Conservation (phyloP, 306 rosid species). For the Rosa rugosa region DNA sequence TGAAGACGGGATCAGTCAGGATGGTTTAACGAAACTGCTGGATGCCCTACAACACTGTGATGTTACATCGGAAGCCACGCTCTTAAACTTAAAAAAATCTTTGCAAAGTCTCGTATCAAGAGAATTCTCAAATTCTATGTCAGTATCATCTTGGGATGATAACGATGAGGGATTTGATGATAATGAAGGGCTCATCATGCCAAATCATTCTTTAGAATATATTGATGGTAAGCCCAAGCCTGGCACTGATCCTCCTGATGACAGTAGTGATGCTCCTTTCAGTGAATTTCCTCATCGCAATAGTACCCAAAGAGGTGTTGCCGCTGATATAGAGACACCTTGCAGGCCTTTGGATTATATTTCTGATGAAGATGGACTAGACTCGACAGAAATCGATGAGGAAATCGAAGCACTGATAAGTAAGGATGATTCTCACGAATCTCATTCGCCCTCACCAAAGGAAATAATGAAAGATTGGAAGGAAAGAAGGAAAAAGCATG, state of each 20-base stretch:
- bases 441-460: conserved; percentile 45
- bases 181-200: conserved; percentile 17
- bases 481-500: conserved; percentile 56
- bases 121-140: conserved; percentile 33
- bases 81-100: conserved; percentile 59
- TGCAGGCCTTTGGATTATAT: conserved; percentile 23
- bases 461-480: conserved; percentile 78
- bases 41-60: conserved; percentile 52
- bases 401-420: conserved; percentile 25
- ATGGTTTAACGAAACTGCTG: conserved; percentile 45
- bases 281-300: conserved; percentile 19
- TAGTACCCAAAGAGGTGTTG: conserved; percentile 22
- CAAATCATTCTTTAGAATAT: conserved; percentile 21
- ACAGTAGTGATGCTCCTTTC: conserved; percentile 18
- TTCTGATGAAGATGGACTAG: conserved; percentile 27
- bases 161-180: conserved; percentile 29
- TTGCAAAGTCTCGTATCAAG: conserved; percentile 44
- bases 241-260: conserved; percentile 26
- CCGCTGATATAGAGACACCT: conserved; percentile 19
- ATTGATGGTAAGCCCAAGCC: conserved; percentile 30
- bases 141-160: conserved; percentile 19
- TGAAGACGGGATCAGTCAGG: conserved; percentile 42
- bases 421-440: conserved; percentile 13
- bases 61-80: conserved; percentile 62
- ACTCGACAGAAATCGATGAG: conserved; percentile 38